Evolutionary conservation across 371 early-diverging fungal genomes (phyloP).

Genomic region (Rhizomucor miehei): DNA sequence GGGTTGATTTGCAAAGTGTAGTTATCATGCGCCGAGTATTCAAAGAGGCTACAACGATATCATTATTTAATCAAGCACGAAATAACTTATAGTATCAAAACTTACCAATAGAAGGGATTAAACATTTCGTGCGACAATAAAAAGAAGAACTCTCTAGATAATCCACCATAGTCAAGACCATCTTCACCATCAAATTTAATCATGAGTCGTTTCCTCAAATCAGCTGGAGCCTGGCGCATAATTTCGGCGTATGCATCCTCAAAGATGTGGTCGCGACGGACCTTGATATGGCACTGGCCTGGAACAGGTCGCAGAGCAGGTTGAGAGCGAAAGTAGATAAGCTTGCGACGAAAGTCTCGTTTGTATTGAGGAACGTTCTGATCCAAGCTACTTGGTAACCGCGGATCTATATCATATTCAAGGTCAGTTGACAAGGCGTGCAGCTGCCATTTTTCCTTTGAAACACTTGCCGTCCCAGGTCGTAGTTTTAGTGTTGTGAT

Average conservation of each 20-base stretch:
- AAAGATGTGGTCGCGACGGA: conserved; percentile 82
- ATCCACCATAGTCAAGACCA: conserved; percentile 97
- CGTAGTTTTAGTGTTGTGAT: conserved; percentile 90
- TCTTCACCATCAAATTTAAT: conserved; percentile 98
- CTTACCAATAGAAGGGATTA: conserved; percentile 89
- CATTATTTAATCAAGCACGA: neutral
- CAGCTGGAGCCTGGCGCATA: conserved; percentile 79
- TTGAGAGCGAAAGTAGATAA: conserved; percentile 93
- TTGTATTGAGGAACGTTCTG: conserved; percentile 95
- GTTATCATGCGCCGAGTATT: conserved; percentile 94
- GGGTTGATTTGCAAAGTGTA: conserved; percentile 96
- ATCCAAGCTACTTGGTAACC: conserved; percentile 89
- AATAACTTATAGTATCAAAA: no score
- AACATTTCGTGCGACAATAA: conserved; percentile 97
- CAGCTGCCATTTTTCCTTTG: no score
- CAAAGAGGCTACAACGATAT: conserved; percentile 69
- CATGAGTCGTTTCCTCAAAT: conserved; percentile 91
- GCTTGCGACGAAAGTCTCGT: conserved; percentile 93
- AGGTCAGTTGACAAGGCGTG: neutral
- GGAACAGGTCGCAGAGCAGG: conserved; percentile 84
- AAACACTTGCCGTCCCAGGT: conserved; percentile 86
- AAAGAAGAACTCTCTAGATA: conserved; percentile 96
- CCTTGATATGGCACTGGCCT: conserved; percentile 88
- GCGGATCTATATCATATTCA: conserved; percentile 57
- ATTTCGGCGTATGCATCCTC: conserved; percentile 93